A percentile compares a stretch with the other conserved stretches of the same genome.
Conservation (phyloP, 75 land plant species). For the Ceratopteris richardii region DNA sequence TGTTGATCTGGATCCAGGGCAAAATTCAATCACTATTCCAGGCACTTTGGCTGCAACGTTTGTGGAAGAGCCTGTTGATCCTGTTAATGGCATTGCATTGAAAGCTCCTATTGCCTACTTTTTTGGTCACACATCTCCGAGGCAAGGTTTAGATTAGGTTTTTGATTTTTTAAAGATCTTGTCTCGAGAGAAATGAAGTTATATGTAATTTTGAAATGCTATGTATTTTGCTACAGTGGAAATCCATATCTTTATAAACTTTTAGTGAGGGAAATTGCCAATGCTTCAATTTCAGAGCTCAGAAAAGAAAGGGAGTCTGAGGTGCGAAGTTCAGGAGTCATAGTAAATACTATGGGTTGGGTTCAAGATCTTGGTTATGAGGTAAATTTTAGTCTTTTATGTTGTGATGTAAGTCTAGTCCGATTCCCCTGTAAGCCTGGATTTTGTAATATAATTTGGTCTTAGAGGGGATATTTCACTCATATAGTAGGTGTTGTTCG, state of each 20-base stretch:
- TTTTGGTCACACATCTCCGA: slow-evolving; percentile 84
- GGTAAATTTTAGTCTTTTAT: slow-evolving; percentile 24
- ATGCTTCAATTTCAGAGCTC: slow-evolving; percentile 58
- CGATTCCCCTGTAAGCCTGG: too few relatives aligned
- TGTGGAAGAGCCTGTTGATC: slow-evolving; percentile 88
- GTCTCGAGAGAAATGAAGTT: neutral
- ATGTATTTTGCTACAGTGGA: slow-evolving; percentile 31
- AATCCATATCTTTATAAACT: slow-evolving; percentile 80
- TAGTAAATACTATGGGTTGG: slow-evolving; percentile 99
- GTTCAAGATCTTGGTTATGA: slow-evolving; percentile 94
- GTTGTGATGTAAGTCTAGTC: too few relatives aligned
- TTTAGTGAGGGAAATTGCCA: slow-evolving; percentile 76
- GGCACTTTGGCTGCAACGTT: slow-evolving; percentile 91
- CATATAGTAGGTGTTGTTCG: too few relatives aligned
- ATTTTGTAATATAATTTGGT: too few relatives aligned
- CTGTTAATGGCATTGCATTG: slow-evolving; percentile 80
- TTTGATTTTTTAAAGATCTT: slow-evolving; percentile 4
- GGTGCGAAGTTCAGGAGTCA: slow-evolving; percentile 86
- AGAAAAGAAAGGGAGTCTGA: slow-evolving; percentile 64
- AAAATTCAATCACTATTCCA: slow-evolving; percentile 86
- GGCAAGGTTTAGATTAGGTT: slow-evolving; percentile 31
- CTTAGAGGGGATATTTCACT: too few relatives aligned
- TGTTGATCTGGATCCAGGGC: slow-evolving; percentile 96
- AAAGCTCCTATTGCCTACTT: slow-evolving; percentile 85
- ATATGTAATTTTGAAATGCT: neutral